Evolutionary conservation across 2,329 filamentous ascomycete species (phyloP).

Genomic region (Eurotiales sp.): DNA sequence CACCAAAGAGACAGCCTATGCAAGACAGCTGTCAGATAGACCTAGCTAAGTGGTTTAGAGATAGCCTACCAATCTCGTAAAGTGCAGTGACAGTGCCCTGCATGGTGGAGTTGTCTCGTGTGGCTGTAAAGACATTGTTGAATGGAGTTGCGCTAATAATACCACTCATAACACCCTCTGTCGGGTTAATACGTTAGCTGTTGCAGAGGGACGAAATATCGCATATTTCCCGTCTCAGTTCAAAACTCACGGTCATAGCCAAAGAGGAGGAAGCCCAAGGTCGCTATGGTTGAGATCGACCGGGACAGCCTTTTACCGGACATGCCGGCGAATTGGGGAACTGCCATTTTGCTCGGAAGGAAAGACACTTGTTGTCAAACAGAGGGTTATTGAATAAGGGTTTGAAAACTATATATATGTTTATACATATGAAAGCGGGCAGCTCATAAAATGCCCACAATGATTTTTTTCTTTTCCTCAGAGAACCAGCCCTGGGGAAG

Average conservation of each 20-base stretch:
- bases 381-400: too few species aligned
- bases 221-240: constrained; percentile 31
- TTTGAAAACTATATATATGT: too few species aligned
- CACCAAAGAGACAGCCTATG: constrained; percentile 33
- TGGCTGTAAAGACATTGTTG: constrained; percentile 46
- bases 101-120: constrained; percentile 39
- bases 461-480: not conserved
- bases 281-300: constrained; percentile 35
- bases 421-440: not conserved
- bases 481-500: constrained; percentile 6
- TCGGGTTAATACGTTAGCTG: not conserved
- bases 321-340: constrained; percentile 3
- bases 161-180: constrained; percentile 48
- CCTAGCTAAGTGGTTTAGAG: not conserved
- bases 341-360: not conserved
- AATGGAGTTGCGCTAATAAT: constrained; percentile 52
- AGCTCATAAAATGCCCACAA: not conserved
- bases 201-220: constrained; percentile 21
- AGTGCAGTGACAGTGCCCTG: constrained; percentile 49
- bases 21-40: not conserved
- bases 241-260: constrained; percentile 49
- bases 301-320: constrained; percentile 12
- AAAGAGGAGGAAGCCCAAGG: constrained; percentile 55
- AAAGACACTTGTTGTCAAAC: too few species aligned
- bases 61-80: constrained; percentile 41